phyloP scores from a whole-genome alignment of 176 grass and related monocot species.

The Zea mays region Zm-B73-REFERENCE-NAM-5.0 NC_050096.1:279201001-279201500 shows the following conservation, averaged over 20 bases:
- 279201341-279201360: neutral
- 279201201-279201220: slow-evolving; percentile 20
- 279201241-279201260: neutral
- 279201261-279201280: neutral
- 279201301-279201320: neutral
- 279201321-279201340: neutral
- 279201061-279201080: neutral
- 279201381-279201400: neutral
- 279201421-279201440: neutral
- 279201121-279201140: neutral
- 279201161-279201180: neutral
- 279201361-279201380: neutral
- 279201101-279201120: neutral
- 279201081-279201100: neutral
- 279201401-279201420: neutral
- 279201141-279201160: neutral
- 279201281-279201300: slow-evolving; percentile 9
- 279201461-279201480: neutral
- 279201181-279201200: slow-evolving; percentile 2
- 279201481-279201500: neutral
- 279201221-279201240: neutral
- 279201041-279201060: neutral
- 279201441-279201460: neutral
- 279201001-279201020: neutral
- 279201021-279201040: slow-evolving; percentile 13